Conservation (phyloP, 805 yeast genomes). For the Saccharomycopsis sp. region DNA sequence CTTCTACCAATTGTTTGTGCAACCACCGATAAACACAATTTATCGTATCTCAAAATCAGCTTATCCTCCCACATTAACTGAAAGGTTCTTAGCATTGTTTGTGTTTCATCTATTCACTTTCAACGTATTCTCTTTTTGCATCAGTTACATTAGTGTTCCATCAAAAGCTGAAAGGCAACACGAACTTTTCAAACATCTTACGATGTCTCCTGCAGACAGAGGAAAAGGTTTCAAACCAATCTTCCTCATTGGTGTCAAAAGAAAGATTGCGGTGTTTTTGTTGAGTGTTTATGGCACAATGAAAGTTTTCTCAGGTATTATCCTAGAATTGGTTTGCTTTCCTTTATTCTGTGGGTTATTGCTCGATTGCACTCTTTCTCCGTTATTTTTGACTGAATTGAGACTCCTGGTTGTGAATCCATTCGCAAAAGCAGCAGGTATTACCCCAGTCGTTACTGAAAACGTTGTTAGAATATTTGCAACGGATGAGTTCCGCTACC, state of each 20-base stretch:
- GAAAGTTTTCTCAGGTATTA: slow-evolving; percentile 68
- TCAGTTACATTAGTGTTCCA: too few species aligned
- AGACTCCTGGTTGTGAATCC: slow-evolving; percentile 16
- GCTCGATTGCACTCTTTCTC: slow-evolving; percentile 59
- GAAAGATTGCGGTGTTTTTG: slow-evolving; percentile 39
- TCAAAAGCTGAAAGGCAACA: too few species aligned
- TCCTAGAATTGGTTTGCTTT: slow-evolving; percentile 73
- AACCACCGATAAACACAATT: slow-evolving; percentile 23
- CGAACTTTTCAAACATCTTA: too few species aligned
- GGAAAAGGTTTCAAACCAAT: too few species aligned
- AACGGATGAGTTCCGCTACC: slow-evolving; percentile 1
- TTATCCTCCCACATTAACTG: slow-evolving; percentile 28
- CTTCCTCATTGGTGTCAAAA: slow-evolving; percentile 40
- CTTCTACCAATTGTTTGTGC: slow-evolving; percentile 8
- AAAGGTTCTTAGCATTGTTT: slow-evolving; percentile 31
- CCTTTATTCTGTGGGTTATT: slow-evolving; percentile 82
- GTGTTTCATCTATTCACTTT: too few species aligned
- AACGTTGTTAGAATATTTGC: slow-evolving; percentile 9
- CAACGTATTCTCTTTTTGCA: too few species aligned
- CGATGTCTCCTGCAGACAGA: too few species aligned
- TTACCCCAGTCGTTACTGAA: not conserved
- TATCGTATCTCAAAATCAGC: slow-evolving; percentile 22
- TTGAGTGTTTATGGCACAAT: slow-evolving; percentile 41
- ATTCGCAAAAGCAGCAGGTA: slow-evolving; percentile 3
- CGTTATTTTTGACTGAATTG: slow-evolving; percentile 33